Base-by-base conservation (phyloP, 345 rosid species). In the Hibiscus mutabilis region DNA sequence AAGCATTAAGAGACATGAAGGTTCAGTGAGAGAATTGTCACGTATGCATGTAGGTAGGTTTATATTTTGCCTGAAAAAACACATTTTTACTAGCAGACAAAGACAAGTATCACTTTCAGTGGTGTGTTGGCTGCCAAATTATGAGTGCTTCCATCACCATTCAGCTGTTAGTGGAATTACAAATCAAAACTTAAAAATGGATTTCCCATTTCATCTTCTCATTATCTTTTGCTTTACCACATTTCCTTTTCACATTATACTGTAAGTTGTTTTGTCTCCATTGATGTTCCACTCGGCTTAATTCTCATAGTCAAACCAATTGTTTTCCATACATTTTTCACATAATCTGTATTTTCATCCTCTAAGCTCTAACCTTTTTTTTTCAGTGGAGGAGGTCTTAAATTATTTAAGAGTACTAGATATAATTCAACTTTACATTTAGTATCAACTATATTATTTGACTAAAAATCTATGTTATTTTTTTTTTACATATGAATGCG, bases 1-100 rank as follows among this genome's bases (percentile, higher is more conserved):
- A 58, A 69, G 73, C 70, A 42, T 13, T 25, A 42, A 1, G 53
- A 29, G 3, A 52, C 60, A 57, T 59, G 49, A 5, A 8, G 42
- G 7, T 14, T 69, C 71, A 53, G 10, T 73, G 5, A 76, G 35
- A 44, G 16, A 4, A 4, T 56, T 56, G 65, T 60, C 82, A 75
- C 27, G 46, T 63, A 52, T 42, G 22, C 59, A 46, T 4, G 3
- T 16, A 24, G 60, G 66, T 59, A 33, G 74, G 44, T 25, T 59
- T 14, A 8, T 70, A 27, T 62, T 21, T 37, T 37, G 11, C 10
- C 42, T 37, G 42, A 37, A 8, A 37, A 35, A 37, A 7, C 42
- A 37, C 42, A 7, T 37, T 37, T 37, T 37, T 37, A 37, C 42
- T 37, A 37, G 9, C 42, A 71, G 74, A 71, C 66, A 71, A 71